Percentiles rank a stretch among this genome's conserved stretches.
Evolutionary conservation across 768 basidiomycete genomes (phyloP).

Genomic region (Mycena pura): DNA sequence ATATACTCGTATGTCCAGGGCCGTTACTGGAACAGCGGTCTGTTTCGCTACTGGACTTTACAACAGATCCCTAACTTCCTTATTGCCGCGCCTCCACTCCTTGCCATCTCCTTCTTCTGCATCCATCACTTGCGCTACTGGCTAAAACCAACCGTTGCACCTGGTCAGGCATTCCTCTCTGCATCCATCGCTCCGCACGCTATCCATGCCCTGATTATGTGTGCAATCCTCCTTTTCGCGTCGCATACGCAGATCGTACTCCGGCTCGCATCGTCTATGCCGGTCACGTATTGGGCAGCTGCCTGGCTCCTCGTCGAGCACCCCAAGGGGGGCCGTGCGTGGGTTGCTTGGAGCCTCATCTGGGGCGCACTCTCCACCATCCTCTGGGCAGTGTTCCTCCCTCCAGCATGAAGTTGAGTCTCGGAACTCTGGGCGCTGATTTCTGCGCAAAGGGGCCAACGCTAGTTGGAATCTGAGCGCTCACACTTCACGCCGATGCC

Average conservation of each 20-base stretch:
- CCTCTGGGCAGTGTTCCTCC: constrained; percentile 86
- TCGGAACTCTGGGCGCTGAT: too few species aligned
- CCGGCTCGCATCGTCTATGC: constrained; percentile 77
- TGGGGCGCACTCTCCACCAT: constrained; percentile 78
- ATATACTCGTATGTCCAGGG: constrained; percentile 85
- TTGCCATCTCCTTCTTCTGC: constrained; percentile 53
- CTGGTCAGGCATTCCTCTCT: constrained; percentile 37
- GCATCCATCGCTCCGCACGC: constrained; percentile 69
- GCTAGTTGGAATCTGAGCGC: too few species aligned
- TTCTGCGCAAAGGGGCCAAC: too few species aligned
- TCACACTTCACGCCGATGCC: too few species aligned
- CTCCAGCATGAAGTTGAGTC: constrained; percentile 74
- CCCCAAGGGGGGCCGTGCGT: constrained; percentile 57
- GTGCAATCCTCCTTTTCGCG: constrained; percentile 71
- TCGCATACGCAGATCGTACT: constrained; percentile 91
- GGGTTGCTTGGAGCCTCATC: constrained; percentile 79
- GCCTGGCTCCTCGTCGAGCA: constrained; percentile 64
- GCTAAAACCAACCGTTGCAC: constrained; percentile 13
- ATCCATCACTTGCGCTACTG: constrained; percentile 37
- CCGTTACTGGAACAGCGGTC: constrained; percentile 87
- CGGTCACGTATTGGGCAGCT: constrained; percentile 87
- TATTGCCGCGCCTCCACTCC: constrained; percentile 75
- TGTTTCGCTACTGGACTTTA: constrained; percentile 85
- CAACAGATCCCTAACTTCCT: constrained; percentile 90
- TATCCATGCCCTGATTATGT: constrained; percentile 71